A percentile compares a stretch with the other conserved stretches of the same genome.
Conservation (phyloP, 2,329 filamentous ascomycete genomes). For the Ambrosiella beaveri region DNA sequence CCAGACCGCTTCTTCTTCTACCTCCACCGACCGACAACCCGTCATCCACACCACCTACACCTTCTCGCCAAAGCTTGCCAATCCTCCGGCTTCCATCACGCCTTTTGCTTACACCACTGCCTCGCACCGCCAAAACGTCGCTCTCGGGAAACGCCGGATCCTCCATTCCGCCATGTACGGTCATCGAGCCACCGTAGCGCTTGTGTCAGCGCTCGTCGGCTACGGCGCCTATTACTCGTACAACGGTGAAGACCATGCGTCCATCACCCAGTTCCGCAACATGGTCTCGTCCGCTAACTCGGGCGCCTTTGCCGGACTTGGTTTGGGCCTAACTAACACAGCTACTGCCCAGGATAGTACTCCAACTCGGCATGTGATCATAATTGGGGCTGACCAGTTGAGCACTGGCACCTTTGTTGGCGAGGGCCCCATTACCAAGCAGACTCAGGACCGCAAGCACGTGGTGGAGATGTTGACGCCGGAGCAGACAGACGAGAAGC, state of each 20-base stretch:
- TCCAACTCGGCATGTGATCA: conserved; percentile 51
- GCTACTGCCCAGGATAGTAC: conserved; percentile 22
- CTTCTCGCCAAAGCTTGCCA: conserved; percentile 6
- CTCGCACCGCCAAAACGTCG: conserved; percentile 9
- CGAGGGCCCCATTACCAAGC: conserved; percentile 74
- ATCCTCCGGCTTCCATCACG: conserved; percentile 12
- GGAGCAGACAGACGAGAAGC: conserved; percentile 78
- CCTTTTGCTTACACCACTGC: conserved; percentile 14
- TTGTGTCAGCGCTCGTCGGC: conserved; percentile 52
- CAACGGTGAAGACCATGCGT: conserved; percentile 20
- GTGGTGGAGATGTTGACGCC: conserved; percentile 93
- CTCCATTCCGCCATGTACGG: conserved; percentile 53
- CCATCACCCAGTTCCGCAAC: conserved; percentile 22
- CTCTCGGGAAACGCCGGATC: conserved; percentile 21
- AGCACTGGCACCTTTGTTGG: conserved; percentile 75
- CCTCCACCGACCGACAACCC: background rate
- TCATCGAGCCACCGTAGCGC: conserved; percentile 47
- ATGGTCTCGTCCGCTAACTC: conserved; percentile 12
- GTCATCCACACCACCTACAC: background rate
- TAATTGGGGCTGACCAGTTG: conserved; percentile 80
- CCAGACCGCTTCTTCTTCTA: background rate
- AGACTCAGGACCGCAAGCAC: conserved; percentile 65
- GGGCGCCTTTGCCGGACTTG: conserved; percentile 13
- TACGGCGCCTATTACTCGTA: conserved; percentile 65
- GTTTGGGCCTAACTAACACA: conserved; percentile 4